A percentile compares a stretch with the other conserved stretches of the same genome.
phyloP scores from a whole-genome alignment of 78 protist species.

The Protostelium mycophagum region DNA sequence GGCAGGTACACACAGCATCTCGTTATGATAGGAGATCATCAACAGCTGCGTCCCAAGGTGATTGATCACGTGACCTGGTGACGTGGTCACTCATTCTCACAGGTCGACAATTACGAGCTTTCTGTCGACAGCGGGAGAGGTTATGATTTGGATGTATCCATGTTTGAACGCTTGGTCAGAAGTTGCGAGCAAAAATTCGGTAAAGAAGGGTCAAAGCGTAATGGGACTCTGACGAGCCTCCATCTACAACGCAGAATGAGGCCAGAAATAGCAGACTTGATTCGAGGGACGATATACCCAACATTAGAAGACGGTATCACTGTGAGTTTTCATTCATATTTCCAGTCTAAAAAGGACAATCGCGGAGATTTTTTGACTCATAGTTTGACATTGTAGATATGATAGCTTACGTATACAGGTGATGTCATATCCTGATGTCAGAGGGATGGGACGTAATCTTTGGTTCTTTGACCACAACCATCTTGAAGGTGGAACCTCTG shows the following conservation, averaged over 20 bases:
- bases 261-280: constrained; percentile 65
- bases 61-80: background rate
- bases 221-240: constrained; percentile 23
- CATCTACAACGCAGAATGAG: constrained; percentile 79
- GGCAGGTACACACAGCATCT: constrained; percentile 41
- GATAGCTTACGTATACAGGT: background rate
- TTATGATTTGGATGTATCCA: constrained; percentile 43
- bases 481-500: constrained; percentile 16
- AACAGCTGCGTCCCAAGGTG: constrained; percentile 78
- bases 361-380: too few relatives aligned
- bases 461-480: constrained; percentile 51
- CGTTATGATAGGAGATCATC: constrained; percentile 88
- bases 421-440: background rate
- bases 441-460: constrained; percentile 29
- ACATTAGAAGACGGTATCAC: background rate
- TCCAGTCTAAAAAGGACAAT: too few relatives aligned
- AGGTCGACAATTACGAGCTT: background rate
- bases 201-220: background rate
- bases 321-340: background rate
- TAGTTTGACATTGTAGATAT: too few relatives aligned
- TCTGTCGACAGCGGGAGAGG: constrained; percentile 24
- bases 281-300: constrained; percentile 41
- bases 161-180: constrained; percentile 76
- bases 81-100: background rate
- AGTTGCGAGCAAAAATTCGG: background rate